Evolutionary conservation across 371 early-diverging fungal genomes (phyloP).

Genomic region (Mucor irregularis): DNA sequence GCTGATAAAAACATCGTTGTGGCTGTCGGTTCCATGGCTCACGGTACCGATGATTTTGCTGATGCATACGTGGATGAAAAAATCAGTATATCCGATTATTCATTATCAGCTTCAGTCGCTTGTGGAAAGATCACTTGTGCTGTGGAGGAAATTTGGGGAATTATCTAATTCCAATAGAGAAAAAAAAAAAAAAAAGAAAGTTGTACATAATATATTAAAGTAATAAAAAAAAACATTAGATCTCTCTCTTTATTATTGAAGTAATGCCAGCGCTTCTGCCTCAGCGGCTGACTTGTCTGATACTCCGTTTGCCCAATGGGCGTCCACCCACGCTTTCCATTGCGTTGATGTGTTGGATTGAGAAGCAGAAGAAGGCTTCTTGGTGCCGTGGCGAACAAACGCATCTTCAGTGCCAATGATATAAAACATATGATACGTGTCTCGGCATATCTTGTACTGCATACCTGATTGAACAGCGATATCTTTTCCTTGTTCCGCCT

Average conservation of each 20-base stretch:
- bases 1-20: conserved; percentile 82
- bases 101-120: conserved; percentile 93
- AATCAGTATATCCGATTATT: conserved; percentile 93
- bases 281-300: conserved; percentile 11
- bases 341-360: background rate
- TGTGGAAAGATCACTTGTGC: conserved; percentile 90
- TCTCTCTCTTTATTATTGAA: conserved; percentile 8
- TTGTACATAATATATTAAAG: conserved; percentile 50
- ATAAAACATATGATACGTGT: conserved; percentile 37
- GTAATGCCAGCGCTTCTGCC: background rate
- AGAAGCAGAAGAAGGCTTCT: background rate
- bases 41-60: conserved; percentile 93
- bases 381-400: conserved; percentile 14
- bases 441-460: conserved; percentile 87
- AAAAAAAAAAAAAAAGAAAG: no score
- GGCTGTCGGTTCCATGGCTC: conserved; percentile 97
- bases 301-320: conserved; percentile 3
- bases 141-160: conserved; percentile 86
- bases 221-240: background rate
- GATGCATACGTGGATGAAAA: conserved; percentile 95
- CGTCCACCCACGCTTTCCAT: conserved; percentile 16
- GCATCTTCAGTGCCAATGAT: conserved; percentile 35
- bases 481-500: conserved; percentile 30
- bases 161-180: no score
- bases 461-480: conserved; percentile 49